These are phyloP conservation scores for Sugiyamaella pinicola DNA, from an alignment of 1,139 yeast species.

Conservation along the genomic window DNA sequence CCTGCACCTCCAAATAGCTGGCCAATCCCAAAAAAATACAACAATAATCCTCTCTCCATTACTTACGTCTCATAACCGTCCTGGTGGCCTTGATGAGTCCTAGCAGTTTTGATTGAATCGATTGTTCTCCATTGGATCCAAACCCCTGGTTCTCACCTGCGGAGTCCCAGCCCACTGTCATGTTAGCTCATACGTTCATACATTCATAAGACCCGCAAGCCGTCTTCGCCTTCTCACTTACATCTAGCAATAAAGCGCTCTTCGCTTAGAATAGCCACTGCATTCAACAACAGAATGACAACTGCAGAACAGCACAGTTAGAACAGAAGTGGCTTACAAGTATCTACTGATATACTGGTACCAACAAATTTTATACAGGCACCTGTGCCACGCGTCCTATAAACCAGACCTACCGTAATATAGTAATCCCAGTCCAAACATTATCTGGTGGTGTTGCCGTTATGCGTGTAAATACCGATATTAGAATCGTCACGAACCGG, in stretches of 20 bases:
- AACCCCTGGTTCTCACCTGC: constrained; percentile 39
- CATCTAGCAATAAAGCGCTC: constrained; percentile 78
- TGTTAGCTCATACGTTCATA: not conserved
- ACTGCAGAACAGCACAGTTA: constrained; percentile 25
- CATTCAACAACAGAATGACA: constrained; percentile 67
- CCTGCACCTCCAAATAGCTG: no score
- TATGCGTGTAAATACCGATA: not conserved
- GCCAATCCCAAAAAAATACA: not conserved
- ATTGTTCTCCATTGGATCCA: constrained; percentile 49
- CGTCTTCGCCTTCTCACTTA: constrained; percentile 42
- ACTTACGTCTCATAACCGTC: constrained; percentile 67
- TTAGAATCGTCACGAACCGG: not conserved
- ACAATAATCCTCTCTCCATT: not conserved
- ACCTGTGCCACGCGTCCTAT: not conserved
- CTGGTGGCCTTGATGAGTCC: constrained; percentile 72
- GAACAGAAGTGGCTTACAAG: not conserved
- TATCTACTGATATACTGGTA: no score
- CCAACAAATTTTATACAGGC: not conserved
- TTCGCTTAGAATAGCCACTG: constrained; percentile 79
- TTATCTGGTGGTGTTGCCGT: constrained; percentile 29
- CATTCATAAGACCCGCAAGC: no score
- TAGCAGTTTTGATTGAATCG: constrained; percentile 60
- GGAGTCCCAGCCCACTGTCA: constrained; percentile 37
- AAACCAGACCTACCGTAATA: constrained; percentile 50
- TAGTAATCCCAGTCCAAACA: constrained; percentile 74